Conservation (phyloP, 1,284 basidiomycete species). For the Meira miltonrushii region DNA sequence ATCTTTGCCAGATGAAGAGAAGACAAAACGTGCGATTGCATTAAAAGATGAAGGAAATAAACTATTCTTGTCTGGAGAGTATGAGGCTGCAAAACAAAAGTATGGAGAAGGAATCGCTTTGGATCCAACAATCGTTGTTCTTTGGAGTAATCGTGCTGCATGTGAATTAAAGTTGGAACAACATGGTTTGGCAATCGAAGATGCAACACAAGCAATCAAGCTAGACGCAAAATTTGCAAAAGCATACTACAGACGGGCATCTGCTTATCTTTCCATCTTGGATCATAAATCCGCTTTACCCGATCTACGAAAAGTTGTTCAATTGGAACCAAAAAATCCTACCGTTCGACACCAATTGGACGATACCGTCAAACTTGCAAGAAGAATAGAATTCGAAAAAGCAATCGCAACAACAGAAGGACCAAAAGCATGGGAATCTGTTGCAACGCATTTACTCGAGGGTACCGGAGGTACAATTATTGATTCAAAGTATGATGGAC, state of each 20-base stretch:
- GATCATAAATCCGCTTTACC: constrained; percentile 46
- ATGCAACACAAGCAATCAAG: constrained; percentile 70
- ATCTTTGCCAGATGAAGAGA: constrained; percentile 28
- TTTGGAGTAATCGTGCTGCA: constrained; percentile 48
- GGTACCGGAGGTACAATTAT: constrained; percentile 30
- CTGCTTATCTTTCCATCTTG: constrained; percentile 83
- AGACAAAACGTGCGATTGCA: constrained; percentile 23
- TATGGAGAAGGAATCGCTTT: constrained; percentile 44
- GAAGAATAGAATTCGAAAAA: constrained; percentile 53
- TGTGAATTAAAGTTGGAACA: constrained; percentile 52
- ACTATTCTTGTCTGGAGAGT: constrained; percentile 38
- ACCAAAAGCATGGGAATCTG: constrained; percentile 31
- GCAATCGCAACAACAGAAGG: constrained; percentile 44
- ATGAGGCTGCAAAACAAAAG: constrained; percentile 37
- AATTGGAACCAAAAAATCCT: constrained; percentile 82
- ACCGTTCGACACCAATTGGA: constrained; percentile 73
- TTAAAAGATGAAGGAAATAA: constrained; percentile 46
- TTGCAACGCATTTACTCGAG: constrained; percentile 37
- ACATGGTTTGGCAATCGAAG: constrained; percentile 49
- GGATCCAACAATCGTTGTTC: constrained; percentile 32
- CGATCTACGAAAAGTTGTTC: constrained; percentile 58
- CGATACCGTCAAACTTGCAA: constrained; percentile 81
- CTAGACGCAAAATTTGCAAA: constrained; percentile 87
- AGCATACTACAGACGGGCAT: constrained; percentile 84
- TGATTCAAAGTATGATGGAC: constrained; percentile 36